Conservation (phyloP, 2,329 filamentous ascomycete genomes). For the Cladosporium austrohemisphaericum region DNA sequence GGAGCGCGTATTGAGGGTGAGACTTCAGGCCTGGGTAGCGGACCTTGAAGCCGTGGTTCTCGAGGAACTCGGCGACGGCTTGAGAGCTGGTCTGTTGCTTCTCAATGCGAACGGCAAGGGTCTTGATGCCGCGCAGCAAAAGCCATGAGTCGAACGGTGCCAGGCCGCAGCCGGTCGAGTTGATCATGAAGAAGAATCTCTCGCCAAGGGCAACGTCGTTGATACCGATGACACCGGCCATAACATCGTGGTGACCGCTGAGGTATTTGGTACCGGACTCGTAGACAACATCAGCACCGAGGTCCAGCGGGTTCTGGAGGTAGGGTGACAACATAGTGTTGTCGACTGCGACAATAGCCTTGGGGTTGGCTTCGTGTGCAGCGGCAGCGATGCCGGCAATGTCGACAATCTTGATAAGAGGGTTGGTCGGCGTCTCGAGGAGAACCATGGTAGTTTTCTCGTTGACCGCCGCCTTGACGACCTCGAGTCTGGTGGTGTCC, state of each 20-base stretch:
- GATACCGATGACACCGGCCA: constrained; percentile 93
- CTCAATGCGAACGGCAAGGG: constrained; percentile 95
- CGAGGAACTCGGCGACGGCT: constrained; percentile 86
- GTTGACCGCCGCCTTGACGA: constrained; percentile 65
- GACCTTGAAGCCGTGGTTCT: constrained; percentile 86
- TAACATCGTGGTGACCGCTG: constrained; percentile 96
- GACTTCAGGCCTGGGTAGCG: constrained; percentile 91
- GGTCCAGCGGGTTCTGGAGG: constrained; percentile 86
- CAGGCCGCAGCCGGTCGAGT: constrained; percentile 88
- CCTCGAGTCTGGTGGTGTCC: constrained; percentile 77
- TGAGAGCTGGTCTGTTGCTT: constrained; percentile 94
- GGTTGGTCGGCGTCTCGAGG: constrained; percentile 94
- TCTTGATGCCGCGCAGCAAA: constrained; percentile 93
- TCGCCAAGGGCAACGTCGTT: constrained; percentile 80
- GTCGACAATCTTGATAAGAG: constrained; percentile 96
- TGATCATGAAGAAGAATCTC: constrained; percentile 94
- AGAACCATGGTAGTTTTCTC: constrained; percentile 91
- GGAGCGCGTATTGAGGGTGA: constrained; percentile 93
- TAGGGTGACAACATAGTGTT: constrained; percentile 99
- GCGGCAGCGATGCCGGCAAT: constrained; percentile 73
- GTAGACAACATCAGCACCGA: constrained; percentile 94
- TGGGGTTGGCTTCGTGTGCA: constrained; percentile 72
- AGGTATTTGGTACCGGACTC: constrained; percentile 98
- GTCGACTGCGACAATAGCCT: constrained; percentile 84
- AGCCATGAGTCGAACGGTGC: constrained; percentile 95